Evolutionary conservation across 2,329 filamentous ascomycete species (phyloP), one percentile per base, ranked within the genome.

Genomic region (Fusarium duplospermum): DNA sequence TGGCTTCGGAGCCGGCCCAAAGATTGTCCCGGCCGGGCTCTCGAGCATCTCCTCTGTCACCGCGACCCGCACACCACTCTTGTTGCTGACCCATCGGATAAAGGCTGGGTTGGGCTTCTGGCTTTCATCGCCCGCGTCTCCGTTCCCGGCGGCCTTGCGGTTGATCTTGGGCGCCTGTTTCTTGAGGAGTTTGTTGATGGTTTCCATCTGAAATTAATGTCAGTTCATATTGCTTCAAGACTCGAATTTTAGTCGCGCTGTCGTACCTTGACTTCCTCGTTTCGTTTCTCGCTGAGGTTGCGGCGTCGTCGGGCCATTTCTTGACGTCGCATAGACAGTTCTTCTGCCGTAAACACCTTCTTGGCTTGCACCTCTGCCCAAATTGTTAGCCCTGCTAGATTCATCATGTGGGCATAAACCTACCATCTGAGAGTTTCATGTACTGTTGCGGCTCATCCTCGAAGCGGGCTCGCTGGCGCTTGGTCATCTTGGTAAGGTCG

Each of bases 181-280:
- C 83, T 95, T 95, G 62, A 96, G 90, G 2, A 96, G 90, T 78
- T 95, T 95, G 86, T 96, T 95, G 88, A 96, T 96, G 0, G 94
- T 96, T 86, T 96, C 94, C 89, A 94, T 94, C 93, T 95, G 76
- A 22, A 60, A 31, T 24, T 8, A 20, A n/a, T 45, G 61, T 77
- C 54, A 71, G 64, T 14, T 31, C 5, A 4, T 4, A 27, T 4
- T 42, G 20, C 65, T 77, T 62, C 76, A 18, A 54, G 18, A 4
- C 54, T 22, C 42, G 6, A 24, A 5, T 2, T 50, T 2, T 5
- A 24, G 22, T 20, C 33, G 10, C 4, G 14, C 16, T 18, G 50
- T 18, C 82, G 64, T 84, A 88, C 89, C 86, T 90, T 91, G 80
- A 91, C 89, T 82, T 91, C 89, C 70, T 91, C 89, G 70, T 89